Base-by-base conservation (phyloP, 345 rosid species). In the Eucalyptus erythrocorys region DNA sequence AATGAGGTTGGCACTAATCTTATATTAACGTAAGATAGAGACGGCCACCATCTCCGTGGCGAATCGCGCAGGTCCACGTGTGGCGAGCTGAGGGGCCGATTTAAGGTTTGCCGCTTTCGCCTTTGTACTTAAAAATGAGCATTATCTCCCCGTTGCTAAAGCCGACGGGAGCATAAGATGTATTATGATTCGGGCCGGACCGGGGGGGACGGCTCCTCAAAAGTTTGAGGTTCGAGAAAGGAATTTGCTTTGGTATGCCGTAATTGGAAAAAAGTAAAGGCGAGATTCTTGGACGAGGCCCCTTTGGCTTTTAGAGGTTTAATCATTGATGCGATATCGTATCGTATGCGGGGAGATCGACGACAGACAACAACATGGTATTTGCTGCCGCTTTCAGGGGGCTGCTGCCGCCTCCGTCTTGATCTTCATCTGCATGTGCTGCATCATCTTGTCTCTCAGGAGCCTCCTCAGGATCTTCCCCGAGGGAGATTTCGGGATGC, bases 391-490 rank as follows among this genome's bases (percentile, higher is more conserved):
- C 17, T 49, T 10, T 80, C 66, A 43, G 34, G n/a, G 43, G 1
- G 15, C 8, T 3, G 17, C 7, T 4, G n/a, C 42, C 12, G 48
- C 47, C 82, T 40, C 49, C 32, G 76, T 32, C 88, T 80, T 48
- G 42, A 81, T 55, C 88, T 87, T 50, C 64, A 34, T 48, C 86
- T 48, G 24, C 90, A 95, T 89, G 79, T 86, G 92, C 89, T 93
- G 90, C 61, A 92, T 85, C 93, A 94, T 91, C 85, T 90, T 90
- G 79, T 95, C 97, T 89, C 93, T 93, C 47, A 96, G 92, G 57
- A 97, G 89, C 93, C 99, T 95, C 88, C 99, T 92, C 96, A 96
- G 94, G 87, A 96, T 96, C 91, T 97, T 96, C 85, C 99, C 99
- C 1, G 99, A 96, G 7, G 96, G 96, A 30, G 99, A 96, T 89